Conservation (phyloP, 768 basidiomycete genomes). For the Tulasnella sp. region DNA sequence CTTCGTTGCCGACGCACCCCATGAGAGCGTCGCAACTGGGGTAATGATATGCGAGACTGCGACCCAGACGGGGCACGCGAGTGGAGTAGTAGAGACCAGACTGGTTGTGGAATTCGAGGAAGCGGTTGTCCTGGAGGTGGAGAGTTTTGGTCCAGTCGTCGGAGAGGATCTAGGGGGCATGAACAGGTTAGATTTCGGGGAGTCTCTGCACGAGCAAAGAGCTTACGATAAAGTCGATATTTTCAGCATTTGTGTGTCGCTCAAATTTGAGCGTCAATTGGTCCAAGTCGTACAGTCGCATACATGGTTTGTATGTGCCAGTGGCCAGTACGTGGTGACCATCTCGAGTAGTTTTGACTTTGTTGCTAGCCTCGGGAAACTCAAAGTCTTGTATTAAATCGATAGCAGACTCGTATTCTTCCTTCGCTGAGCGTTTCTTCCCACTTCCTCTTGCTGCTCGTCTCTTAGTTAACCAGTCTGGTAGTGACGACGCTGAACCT, state of each 20-base stretch:
- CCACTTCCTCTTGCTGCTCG: constrained; percentile 54
- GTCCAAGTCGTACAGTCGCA: constrained; percentile 90
- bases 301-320: constrained; percentile 96
- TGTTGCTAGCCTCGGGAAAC: constrained; percentile 93
- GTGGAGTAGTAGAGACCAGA: constrained; percentile 87
- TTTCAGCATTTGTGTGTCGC: constrained; percentile 91
- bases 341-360: constrained; percentile 82
- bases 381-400: constrained; percentile 94
- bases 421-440: constrained; percentile 47
- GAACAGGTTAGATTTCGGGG: background rate
- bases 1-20: constrained; percentile 73
- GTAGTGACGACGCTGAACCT: constrained; percentile 83
- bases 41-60: constrained; percentile 85
- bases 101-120: constrained; percentile 89
- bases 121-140: constrained; percentile 93
- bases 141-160: constrained; percentile 99
- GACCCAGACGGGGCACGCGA: constrained; percentile 89
- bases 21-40: constrained; percentile 88
- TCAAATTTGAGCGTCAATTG: constrained; percentile 92
- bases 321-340: constrained; percentile 91
- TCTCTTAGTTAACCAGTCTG: constrained; percentile 83
- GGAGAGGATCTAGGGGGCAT: constrained; percentile 63
- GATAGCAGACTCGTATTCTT: constrained; percentile 74
- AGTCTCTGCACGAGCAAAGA: constrained; percentile 31
- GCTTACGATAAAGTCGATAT: constrained; percentile 96